These are phyloP conservation scores for Solanum peruvianum DNA, from an alignment of 257 asterid genomes.

Conservation along the genomic window DNA sequence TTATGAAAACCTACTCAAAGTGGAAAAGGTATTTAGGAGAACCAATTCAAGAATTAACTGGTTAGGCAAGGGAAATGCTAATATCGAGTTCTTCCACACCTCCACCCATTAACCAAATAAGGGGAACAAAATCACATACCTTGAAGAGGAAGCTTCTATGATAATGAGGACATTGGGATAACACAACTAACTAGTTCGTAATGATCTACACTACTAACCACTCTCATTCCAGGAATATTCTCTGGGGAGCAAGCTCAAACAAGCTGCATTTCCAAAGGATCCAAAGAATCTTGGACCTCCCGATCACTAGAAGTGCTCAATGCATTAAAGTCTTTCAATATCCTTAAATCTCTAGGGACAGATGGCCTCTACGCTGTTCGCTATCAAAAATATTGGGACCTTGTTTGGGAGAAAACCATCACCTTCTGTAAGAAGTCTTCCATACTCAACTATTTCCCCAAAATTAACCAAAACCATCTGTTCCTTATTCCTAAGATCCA, in stretches of 20 bases:
- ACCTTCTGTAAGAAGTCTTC: neutral
- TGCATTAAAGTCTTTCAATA: neutral
- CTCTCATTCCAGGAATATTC: neutral
- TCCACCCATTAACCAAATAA: neutral
- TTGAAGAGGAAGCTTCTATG: fast-evolving
- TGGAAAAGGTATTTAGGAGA: neutral
- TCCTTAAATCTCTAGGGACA: neutral
- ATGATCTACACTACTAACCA: neutral
- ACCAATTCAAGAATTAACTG: too few species aligned
- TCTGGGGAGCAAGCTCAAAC: neutral
- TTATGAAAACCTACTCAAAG: neutral
- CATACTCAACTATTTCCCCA: neutral
- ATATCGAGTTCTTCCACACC: neutral
- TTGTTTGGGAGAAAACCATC: neutral
- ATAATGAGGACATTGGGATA: neutral
- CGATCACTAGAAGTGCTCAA: too few species aligned
- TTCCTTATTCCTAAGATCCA: neutral
- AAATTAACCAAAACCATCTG: neutral
- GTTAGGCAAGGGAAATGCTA: neutral
- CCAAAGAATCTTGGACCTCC: neutral
- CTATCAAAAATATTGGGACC: too few species aligned
- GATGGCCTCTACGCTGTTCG: neutral
- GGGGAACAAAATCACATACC: neutral
- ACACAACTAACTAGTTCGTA: too few species aligned
- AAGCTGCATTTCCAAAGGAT: neutral